Evolutionary conservation across 352 stramenopile genomes (phyloP).

Genomic region (Pythium utonaiense): DNA sequence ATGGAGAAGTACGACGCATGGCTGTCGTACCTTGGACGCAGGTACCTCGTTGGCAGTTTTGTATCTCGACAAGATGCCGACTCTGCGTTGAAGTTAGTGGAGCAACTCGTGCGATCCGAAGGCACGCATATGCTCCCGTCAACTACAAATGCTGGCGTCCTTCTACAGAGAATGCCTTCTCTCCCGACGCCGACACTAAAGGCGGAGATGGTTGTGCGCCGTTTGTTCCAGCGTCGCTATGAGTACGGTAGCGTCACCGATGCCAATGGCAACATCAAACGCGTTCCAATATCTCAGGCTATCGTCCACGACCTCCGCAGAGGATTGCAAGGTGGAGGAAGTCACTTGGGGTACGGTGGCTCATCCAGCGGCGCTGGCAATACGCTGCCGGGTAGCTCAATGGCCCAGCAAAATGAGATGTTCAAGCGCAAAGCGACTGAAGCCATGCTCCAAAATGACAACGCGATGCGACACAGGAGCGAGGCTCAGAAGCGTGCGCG

Average conservation of each 20-base stretch:
- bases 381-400: not conserved
- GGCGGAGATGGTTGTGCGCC: constrained; percentile 24
- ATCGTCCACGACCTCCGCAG: constrained; percentile 11
- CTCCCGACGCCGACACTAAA: constrained; percentile 25
- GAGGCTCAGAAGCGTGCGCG: constrained; percentile 17
- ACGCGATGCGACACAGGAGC: constrained; percentile 6
- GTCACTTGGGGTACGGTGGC: constrained; percentile 11
- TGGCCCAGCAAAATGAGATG: constrained; percentile 3
- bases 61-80: constrained; percentile 22
- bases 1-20: constrained; percentile 20
- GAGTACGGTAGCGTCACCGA: constrained; percentile 9
- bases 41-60: constrained; percentile 13
- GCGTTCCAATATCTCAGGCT: constrained; percentile 19
- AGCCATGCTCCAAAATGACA: not conserved
- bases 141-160: not conserved
- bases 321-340: constrained; percentile 12
- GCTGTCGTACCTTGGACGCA: constrained; percentile 19
- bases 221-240: constrained; percentile 24
- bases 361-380: not conserved
- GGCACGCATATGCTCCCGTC: constrained; percentile 4
- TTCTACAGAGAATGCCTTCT: constrained; percentile 1
- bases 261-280: constrained; percentile 1
- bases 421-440: constrained; percentile 18
- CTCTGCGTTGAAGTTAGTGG: not conserved
- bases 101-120: constrained; percentile 1